Percentiles rank a stretch among this genome's conserved stretches.
phyloP scores from a whole-genome alignment of 2,329 filamentous ascomycete species.

The Colletotrichum trifolii region DNA sequence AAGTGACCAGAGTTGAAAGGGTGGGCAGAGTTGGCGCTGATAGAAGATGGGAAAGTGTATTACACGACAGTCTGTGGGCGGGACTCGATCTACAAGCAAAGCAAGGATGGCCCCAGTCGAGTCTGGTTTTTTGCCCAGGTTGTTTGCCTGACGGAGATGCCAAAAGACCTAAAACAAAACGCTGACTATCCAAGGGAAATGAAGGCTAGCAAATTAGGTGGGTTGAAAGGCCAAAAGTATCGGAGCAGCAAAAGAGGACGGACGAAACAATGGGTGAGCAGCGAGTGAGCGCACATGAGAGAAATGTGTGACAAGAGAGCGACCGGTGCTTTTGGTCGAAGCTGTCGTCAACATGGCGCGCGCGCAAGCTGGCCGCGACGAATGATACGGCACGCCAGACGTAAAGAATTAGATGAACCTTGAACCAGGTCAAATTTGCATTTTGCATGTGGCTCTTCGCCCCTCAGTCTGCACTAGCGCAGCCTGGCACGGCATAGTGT shows the following conservation, averaged over 20 bases:
- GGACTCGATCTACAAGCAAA: slow-evolving; percentile 32
- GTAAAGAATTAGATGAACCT: slow-evolving; percentile 32
- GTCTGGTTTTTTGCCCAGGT: slow-evolving; percentile 21
- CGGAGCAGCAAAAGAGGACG: not conserved
- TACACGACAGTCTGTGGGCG: slow-evolving; percentile 17
- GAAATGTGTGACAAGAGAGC: not conserved
- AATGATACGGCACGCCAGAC: slow-evolving; percentile 1
- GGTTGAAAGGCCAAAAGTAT: too few species aligned
- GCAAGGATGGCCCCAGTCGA: slow-evolving; percentile 26
- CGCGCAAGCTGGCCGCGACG: slow-evolving; percentile 13
- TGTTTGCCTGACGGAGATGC: not conserved
- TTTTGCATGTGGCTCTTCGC: slow-evolving; percentile 36
- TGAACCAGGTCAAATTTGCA: slow-evolving; percentile 38
- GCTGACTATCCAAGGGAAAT: not conserved
- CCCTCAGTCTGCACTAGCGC: slow-evolving; percentile 28
- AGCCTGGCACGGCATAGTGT: slow-evolving; percentile 13
- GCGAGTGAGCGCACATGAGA: not conserved
- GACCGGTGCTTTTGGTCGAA: slow-evolving; percentile 9
- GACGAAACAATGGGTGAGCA: slow-evolving; percentile 11
- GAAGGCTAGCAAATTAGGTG: too few species aligned
- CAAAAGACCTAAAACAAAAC: slow-evolving; percentile 18
- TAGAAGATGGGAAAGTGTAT: slow-evolving; percentile 32
- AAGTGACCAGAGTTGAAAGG: slow-evolving; percentile 1
- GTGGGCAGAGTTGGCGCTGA: slow-evolving; percentile 27
- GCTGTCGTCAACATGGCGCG: slow-evolving; percentile 35